A percentile compares a stretch with the other conserved stretches of the same genome.
Evolutionary conservation across 2,329 filamentous ascomycete species (phyloP).

Genomic region (Lecanicillium sp.): DNA sequence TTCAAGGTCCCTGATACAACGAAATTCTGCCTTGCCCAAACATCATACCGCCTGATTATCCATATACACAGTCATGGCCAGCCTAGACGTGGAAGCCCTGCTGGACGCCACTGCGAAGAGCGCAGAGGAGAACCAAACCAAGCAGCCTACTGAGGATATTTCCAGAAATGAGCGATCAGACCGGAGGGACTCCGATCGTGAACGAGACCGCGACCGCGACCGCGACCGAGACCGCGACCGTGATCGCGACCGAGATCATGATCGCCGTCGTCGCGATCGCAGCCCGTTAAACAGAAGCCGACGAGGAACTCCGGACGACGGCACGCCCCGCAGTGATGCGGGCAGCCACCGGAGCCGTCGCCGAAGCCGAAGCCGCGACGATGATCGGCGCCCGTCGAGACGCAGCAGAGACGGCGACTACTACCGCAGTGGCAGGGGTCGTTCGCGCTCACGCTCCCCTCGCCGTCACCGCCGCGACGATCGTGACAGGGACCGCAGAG

Average conservation of each 20-base stretch:
- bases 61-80: constrained; percentile 36
- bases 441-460: constrained; percentile 64
- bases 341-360: constrained; percentile 78
- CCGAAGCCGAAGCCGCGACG: constrained; percentile 72
- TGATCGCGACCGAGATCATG: constrained; percentile 43
- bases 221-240: constrained; percentile 51
- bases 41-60: not conserved
- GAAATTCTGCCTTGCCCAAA: not conserved
- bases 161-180: constrained; percentile 35
- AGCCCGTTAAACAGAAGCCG: constrained; percentile 43
- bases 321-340: constrained; percentile 67
- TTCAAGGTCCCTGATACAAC: not conserved
- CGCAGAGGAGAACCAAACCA: constrained; percentile 42
- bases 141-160: constrained; percentile 46
- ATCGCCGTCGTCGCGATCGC: constrained; percentile 49
- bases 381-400: constrained; percentile 66
- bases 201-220: constrained; percentile 52
- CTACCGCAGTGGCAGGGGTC: constrained; percentile 50
- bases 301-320: constrained; percentile 49
- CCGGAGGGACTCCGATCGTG: constrained; percentile 49
- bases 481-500: constrained; percentile 46
- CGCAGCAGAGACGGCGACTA: constrained; percentile 70
- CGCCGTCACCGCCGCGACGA: constrained; percentile 51
- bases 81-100: constrained; percentile 77
- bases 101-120: constrained; percentile 76